phyloP scores from a whole-genome alignment of 139 green algal species.

The Chlamydomonas sphaeroides region DNA sequence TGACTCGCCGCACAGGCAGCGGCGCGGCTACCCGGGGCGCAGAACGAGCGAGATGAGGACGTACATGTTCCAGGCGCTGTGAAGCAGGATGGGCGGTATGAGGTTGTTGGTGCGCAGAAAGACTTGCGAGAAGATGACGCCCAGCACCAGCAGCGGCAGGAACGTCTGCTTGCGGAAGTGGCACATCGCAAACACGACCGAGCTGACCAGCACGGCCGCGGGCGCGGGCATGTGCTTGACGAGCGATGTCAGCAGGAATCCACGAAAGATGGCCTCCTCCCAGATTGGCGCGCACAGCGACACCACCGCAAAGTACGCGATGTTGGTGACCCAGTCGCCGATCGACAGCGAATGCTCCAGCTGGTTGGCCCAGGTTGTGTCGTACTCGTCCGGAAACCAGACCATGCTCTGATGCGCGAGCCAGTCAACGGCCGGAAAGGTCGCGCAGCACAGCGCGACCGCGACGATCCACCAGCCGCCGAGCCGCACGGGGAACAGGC shows the following conservation, averaged over 20 bases:
- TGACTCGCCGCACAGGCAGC: too few species aligned
- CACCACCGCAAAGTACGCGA: constrained; percentile 82
- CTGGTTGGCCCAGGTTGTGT: constrained; percentile 51
- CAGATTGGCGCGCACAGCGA: constrained; percentile 88
- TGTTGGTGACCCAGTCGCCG: constrained; percentile 71
- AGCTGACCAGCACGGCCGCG: constrained; percentile 59
- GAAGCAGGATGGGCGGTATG: constrained; percentile 77
- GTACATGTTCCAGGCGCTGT: constrained; percentile 86
- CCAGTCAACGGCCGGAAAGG: constrained; percentile 58
- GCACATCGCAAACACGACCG: constrained; percentile 84
- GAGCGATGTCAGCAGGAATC: constrained; percentile 93
- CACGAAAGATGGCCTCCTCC: constrained; percentile 96
- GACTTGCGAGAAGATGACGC: constrained; percentile 81
- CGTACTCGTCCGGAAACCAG: constrained; percentile 48
- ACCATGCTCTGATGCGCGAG: constrained; percentile 41
- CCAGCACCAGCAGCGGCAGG: constrained; percentile 89
- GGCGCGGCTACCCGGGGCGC: background rate
- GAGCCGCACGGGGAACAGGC: constrained; percentile 54
- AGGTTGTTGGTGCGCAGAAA: constrained; percentile 80
- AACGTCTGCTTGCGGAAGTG: constrained; percentile 89
- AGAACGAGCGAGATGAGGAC: constrained; percentile 37
- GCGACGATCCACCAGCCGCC: constrained; percentile 31
- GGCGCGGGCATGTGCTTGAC: constrained; percentile 70
- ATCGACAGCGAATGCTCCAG: constrained; percentile 44
- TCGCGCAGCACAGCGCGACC: constrained; percentile 37